Base-by-base conservation (phyloP, 2,329 filamentous ascomycete species). In the Pseudogymnoascus destructans region DNA sequence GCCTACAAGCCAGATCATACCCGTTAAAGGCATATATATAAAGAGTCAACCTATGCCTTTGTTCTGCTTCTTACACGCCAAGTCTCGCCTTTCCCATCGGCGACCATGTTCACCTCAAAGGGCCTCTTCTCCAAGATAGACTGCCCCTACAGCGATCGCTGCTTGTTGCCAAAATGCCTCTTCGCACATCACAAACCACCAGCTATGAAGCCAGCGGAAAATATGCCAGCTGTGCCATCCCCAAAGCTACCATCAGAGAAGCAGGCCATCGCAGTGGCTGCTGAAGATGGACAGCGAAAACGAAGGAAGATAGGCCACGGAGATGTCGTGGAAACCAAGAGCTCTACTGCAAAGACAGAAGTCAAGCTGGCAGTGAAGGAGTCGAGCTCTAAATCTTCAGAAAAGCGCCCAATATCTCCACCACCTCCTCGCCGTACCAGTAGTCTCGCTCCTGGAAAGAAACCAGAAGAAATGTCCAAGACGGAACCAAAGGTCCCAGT, bases 261-360 rank as follows among this genome's bases (percentile, higher is more conserved):
- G 54, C 21, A 40, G 25, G 38, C 56, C 5, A 15, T 35, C 7
- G 10, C 23, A 23, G 23, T 56, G 19, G 35, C 62, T 54, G 64
- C 63, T 60, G 66, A 71, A 36, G 66, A 70, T 59, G 66, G 63
- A n/a, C 66, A 64, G 56, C 61, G 67, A 57, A 72, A 72, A 59
- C 66, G 69, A 52, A 64, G 62, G 49, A 70, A 66, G 56, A 38
- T 66, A 49, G 62, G 60, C n/a, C 57, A 61, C 46, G 62, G 60
- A 5, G 57, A 59, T 15, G 5, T 6, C 13, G 11, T 8, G 13
- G 54, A 23, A 27, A 21, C 54, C 17, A 9, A 23, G 9, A 9
- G 17, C 35, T 15, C 54, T 6, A 7, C 30, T 10, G 54, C 21
- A 38, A 35, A 56, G 19, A 15, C 56, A 25, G 56, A 57, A 19